Conservation (phyloP, 441 rosid species). For the Erodium chrysanthum region DNA sequence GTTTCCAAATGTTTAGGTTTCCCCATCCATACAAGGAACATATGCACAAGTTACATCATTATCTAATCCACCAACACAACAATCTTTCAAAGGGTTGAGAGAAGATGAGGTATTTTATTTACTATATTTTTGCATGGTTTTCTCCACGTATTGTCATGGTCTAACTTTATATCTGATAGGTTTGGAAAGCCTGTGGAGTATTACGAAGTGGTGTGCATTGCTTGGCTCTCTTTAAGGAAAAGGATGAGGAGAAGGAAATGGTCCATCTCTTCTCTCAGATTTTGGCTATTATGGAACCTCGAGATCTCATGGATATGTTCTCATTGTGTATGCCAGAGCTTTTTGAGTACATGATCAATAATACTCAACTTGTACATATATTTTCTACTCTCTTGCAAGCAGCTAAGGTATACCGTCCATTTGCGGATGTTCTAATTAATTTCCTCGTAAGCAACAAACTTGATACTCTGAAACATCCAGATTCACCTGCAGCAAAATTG, state of each 20-base stretch:
- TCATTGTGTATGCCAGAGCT: conserved; percentile 94
- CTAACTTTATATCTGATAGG: conserved; percentile 43
- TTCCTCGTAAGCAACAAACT: conserved; percentile 84
- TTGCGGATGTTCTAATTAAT: conserved; percentile 83
- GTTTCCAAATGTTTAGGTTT: conserved; percentile 31
- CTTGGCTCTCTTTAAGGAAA: conserved; percentile 92
- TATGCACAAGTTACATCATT: conserved; percentile 57
- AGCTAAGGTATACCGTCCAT: conserved; percentile 70
- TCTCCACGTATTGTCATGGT: conserved; percentile 20
- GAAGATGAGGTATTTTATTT: conserved; percentile 79
- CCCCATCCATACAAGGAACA: conserved; percentile 48
- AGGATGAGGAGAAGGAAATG: conserved; percentile 96
- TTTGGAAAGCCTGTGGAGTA: conserved; percentile 93
- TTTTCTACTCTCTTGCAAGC: conserved; percentile 78
- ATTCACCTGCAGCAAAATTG: conserved; percentile 72
- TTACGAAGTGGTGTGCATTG: conserved; percentile 91
- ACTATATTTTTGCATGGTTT: conserved; percentile 18
- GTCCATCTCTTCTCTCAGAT: conserved; percentile 75
- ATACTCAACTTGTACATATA: conserved; percentile 74
- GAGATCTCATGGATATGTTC: conserved; percentile 98
- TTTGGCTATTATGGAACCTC: conserved; percentile 89
- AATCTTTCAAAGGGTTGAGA: conserved; percentile 82
- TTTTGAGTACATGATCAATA: conserved; percentile 90
- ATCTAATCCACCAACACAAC: conserved; percentile 45
- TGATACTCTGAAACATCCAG: conserved; percentile 72